Conservation (phyloP, 768 basidiomycete genomes). For the Pluteus cervinus region DNA sequence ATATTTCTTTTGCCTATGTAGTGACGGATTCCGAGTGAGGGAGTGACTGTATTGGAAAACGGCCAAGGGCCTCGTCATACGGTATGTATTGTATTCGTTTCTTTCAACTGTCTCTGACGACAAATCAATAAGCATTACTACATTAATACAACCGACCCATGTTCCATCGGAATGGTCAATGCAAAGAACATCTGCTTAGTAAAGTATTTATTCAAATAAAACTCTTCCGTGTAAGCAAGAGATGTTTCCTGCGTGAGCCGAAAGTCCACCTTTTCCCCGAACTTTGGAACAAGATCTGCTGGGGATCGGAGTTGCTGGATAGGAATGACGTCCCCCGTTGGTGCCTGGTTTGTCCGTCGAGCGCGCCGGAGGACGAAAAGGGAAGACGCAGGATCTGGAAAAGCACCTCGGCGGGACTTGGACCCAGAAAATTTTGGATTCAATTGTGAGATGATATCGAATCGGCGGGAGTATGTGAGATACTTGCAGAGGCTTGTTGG, state of each 20-base stretch:
- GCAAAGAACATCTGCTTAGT: constrained; percentile 24
- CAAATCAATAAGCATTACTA: no score
- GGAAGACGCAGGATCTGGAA: constrained; percentile 15
- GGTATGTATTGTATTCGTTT: no score
- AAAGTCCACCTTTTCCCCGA: constrained; percentile 17
- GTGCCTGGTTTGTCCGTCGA: constrained; percentile 6
- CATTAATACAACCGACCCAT: no score
- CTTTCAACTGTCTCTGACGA: no score
- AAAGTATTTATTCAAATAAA: constrained; percentile 27
- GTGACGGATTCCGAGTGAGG: no score
- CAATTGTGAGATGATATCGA: constrained; percentile 15
- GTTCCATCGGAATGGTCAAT: no score
- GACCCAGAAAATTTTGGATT: constrained; percentile 3
- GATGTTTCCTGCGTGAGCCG: constrained; percentile 18
- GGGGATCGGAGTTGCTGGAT: constrained; percentile 14
- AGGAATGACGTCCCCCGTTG: constrained; percentile 22
- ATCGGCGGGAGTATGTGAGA: constrained; percentile 19
- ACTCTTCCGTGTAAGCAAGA: constrained; percentile 13
- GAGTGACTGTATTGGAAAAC: no score
- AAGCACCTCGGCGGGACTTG: constrained; percentile 4
- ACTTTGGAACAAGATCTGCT: constrained; percentile 19
- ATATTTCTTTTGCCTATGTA: no score
- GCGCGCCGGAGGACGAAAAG: constrained; percentile 17
- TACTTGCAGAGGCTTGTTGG: constrained; percentile 9
- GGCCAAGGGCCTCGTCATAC: no score